A percentile compares a stretch with the other conserved stretches of the same genome.
These are phyloP conservation scores for Eucalyptus dawsonii DNA, from an alignment of 345 rosid species.

Conservation along the genomic window DNA sequence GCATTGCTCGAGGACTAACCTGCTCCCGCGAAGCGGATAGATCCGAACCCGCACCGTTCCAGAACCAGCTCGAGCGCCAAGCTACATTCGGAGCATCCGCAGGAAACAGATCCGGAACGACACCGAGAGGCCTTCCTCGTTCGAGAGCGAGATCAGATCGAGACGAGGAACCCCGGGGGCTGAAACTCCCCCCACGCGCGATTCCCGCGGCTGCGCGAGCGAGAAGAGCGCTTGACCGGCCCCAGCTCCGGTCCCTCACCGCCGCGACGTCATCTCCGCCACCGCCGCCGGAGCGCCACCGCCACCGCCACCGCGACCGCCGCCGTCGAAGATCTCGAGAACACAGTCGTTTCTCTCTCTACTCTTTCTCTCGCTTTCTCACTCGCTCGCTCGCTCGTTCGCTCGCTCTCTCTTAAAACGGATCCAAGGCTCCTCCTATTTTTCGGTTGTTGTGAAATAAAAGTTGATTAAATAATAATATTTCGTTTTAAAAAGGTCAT, in stretches of 20 bases:
- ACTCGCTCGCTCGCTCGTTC: not conserved
- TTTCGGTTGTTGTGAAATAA: not conserved
- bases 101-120: not conserved
- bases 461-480: not conserved
- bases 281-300: not conserved
- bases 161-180: not conserved
- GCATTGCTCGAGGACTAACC: not conserved
- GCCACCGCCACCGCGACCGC: not conserved
- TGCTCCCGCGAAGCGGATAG: not conserved
- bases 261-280: not conserved
- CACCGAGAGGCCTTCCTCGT: not conserved
- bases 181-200: not conserved
- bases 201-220: not conserved
- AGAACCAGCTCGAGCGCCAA: not conserved
- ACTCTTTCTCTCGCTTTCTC: not conserved
- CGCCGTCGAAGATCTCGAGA: not conserved
- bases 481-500: not conserved
- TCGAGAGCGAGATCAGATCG: not conserved
- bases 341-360: not conserved
- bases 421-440: slow-evolving; percentile 15
- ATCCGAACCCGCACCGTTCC: not conserved
- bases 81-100: not conserved
- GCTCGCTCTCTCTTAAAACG: slow-evolving; percentile 19
- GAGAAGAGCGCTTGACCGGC: not conserved
- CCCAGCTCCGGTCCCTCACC: not conserved